These are phyloP conservation scores for Rhodotorula sphaerocarpa DNA, from an alignment of 768 basidiomycete genomes.

Conservation along the genomic window DNA sequence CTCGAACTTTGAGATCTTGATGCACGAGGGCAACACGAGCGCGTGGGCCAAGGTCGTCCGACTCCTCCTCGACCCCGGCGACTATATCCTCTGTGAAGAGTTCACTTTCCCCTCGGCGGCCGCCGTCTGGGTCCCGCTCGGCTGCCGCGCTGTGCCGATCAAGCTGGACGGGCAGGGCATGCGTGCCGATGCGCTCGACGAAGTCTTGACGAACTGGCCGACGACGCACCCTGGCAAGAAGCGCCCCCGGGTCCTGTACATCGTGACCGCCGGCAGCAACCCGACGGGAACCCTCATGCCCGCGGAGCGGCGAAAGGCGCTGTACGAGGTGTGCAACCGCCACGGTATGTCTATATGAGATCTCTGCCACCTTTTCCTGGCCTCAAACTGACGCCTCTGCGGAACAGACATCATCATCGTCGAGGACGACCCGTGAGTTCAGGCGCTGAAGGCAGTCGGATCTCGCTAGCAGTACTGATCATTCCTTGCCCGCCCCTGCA, in stretches of 20 bases:
- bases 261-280: conserved; percentile 64
- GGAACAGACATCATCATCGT: conserved; percentile 59
- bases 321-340: conserved; percentile 70
- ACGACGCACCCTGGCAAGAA: conserved; percentile 50
- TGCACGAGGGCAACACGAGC: conserved; percentile 44
- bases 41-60: conserved; percentile 53
- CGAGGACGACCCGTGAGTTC: conserved; percentile 69
- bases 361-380: not conserved
- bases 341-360: conserved; percentile 49
- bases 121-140: conserved; percentile 18
- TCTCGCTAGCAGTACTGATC: too few species aligned
- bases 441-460: too few species aligned
- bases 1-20: conserved; percentile 53
- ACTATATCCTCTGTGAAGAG: conserved; percentile 50
- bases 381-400: not conserved
- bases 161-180: conserved; percentile 65
- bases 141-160: conserved; percentile 52
- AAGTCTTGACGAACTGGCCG: conserved; percentile 60
- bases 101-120: conserved; percentile 62
- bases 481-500: too few species aligned
- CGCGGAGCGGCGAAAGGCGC: conserved; percentile 58
- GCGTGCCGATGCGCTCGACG: conserved; percentile 54
- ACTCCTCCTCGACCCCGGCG: conserved; percentile 61
- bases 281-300: conserved; percentile 67
- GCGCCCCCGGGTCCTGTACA: conserved; percentile 40